Conservation (phyloP, 2,329 filamentous ascomycete species). For the Colletotrichum gloeosporioides region DNA sequence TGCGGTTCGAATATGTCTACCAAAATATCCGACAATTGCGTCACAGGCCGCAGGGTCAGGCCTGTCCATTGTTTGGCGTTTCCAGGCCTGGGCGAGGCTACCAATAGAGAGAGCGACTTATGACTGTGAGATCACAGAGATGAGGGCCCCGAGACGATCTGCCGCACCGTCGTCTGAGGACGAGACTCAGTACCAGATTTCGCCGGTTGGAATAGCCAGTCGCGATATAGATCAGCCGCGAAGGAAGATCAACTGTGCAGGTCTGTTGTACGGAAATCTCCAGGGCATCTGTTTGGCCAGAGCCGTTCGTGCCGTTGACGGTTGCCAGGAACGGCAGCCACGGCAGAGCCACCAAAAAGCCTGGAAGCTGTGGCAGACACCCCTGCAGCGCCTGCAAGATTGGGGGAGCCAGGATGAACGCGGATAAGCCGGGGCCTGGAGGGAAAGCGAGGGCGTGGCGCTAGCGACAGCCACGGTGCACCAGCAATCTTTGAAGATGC, state of each 20-base stretch:
- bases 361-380: neutral
- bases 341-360: constrained; percentile 5
- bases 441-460: neutral
- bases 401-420: constrained; percentile 1
- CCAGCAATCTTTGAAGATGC: neutral
- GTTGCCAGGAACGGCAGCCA: constrained; percentile 16
- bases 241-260: neutral
- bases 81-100: neutral
- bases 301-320: constrained; percentile 7
- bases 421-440: neutral
- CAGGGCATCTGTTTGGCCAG: constrained; percentile 1
- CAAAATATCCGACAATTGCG: neutral
- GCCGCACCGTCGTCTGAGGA: neutral
- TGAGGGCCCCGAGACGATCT: neutral
- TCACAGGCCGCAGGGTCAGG: neutral
- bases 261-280: neutral
- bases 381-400: constrained; percentile 17
- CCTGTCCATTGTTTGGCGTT: neutral
- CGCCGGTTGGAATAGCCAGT: neutral
- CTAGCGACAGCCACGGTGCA: neutral
- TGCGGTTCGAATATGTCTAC: neutral
- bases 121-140: neutral
- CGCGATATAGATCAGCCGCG: neutral
- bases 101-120: neutral
- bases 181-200: neutral